Evolutionary conservation across 768 basidiomycete species (phyloP), one percentile per base, ranked within the genome.

Genomic region (Tubosaeta sp.): DNA sequence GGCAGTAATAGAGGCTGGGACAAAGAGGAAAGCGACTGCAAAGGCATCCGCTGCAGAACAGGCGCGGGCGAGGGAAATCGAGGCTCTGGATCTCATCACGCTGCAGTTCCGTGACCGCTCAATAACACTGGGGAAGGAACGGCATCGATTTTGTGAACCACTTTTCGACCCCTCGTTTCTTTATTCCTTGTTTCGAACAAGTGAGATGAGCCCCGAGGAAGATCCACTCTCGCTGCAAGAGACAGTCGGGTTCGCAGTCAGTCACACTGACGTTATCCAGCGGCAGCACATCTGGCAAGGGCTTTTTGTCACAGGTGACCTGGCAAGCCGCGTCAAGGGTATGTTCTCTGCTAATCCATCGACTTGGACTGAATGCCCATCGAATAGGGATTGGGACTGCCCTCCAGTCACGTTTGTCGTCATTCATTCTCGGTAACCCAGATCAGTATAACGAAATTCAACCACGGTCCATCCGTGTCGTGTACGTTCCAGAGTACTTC

Each of bases 91-190:
- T 65, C 82, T 94, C n/a, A 71, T 89, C 31, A 82, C 83, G 9
- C 68, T 90, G 22, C 76, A 86, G 61, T 92, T 90, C 69, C 76
- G 81, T n/a, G 83, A 76, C 10, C 76, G 79, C 61, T 77, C 81
- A 35, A 63, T 94, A 52, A 88, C 86, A 8, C 59, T 95, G 31
- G 93, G 93, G 16, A 90, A 88, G 65, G 90, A 92, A 62, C 78
- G 93, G 31, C 92, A 96, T 73, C 77, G 89, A 35, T 89, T 94
- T 70, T 92, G 90, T 65, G 94, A 95, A 66, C 90, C 92, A 6
- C 74, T 96, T 24, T 94, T 92, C 56, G 85, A 92, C 62, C 85
- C 86, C 2, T 72, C 67, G 4, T 59, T 90, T 36, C 67, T 90
- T 51, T 69, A 70, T 1, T 70, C 69, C 18, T 49, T 78, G 6